A percentile compares a stretch with the other conserved stretches of the same genome.
Conservation (phyloP, 495 filamentous ascomycete genomes). For the Ramalina peruviana region DNA sequence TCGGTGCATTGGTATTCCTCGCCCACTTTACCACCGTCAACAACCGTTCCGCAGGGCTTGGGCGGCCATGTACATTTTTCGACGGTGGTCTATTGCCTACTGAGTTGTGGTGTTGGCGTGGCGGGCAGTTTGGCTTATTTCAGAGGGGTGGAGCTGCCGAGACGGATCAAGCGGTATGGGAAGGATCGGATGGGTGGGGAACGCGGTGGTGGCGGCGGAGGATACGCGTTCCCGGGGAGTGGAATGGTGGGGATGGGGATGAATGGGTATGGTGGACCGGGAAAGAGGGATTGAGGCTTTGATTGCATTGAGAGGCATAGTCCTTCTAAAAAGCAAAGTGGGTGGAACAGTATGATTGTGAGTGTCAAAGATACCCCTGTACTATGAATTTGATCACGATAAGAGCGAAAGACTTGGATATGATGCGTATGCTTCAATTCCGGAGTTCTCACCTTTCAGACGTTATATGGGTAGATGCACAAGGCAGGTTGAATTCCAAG, state of each 20-base stretch:
- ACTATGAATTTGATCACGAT: not conserved
- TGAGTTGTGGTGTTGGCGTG: slow-evolving; percentile 29
- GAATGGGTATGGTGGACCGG: slow-evolving; percentile 27
- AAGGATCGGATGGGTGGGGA: slow-evolving; percentile 25
- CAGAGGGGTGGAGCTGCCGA: slow-evolving; percentile 27
- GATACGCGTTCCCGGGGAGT: slow-evolving; percentile 23
- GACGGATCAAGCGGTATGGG: slow-evolving; percentile 29
- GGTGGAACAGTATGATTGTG: not conserved
- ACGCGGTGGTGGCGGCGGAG: slow-evolving; percentile 33
- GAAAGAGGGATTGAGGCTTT: slow-evolving; percentile 38
- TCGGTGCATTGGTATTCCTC: slow-evolving; percentile 61
- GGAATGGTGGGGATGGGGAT: slow-evolving; percentile 24
- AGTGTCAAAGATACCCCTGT: not conserved
- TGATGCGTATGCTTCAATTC: too few relatives aligned
- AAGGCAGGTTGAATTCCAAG: too few relatives aligned
- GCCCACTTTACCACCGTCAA: slow-evolving; percentile 22
- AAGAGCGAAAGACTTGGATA: too few relatives aligned
- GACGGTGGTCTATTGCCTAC: slow-evolving; percentile 19
- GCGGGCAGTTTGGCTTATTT: slow-evolving; percentile 20
- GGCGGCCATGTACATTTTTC: slow-evolving; percentile 18
- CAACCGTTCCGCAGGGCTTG: slow-evolving; percentile 11
- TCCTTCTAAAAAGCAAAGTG: too few relatives aligned
- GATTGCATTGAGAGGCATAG: not conserved
- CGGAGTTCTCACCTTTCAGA: too few relatives aligned
- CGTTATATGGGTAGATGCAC: too few relatives aligned